phyloP scores from a whole-genome alignment of 257 asterid species.

The Anisodus acutangulus region DNA sequence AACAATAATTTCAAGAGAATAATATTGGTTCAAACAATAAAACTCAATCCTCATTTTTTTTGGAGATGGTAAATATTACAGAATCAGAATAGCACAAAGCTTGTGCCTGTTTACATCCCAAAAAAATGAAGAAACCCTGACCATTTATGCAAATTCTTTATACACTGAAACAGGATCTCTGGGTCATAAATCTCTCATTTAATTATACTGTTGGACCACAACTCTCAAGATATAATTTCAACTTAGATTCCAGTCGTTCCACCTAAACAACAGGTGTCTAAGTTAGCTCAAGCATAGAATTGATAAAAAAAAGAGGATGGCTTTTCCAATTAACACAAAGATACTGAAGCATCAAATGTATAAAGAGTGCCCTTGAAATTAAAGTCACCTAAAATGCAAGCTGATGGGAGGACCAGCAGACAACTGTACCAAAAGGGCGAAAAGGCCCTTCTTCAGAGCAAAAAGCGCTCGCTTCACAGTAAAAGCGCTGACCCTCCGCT shows the following conservation, averaged over 20 bases:
- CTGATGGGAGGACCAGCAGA: not conserved
- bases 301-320: not conserved
- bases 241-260: not conserved
- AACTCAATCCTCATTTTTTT: not conserved
- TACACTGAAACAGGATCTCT: not conserved
- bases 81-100: slow-evolving; percentile 15
- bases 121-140: not conserved
- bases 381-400: not conserved
- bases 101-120: not conserved
- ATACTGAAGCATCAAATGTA: not conserved
- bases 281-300: not conserved
- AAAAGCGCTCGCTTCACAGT: too few relatives aligned
- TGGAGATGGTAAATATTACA: not conserved
- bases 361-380: slow-evolving; percentile 8
- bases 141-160: not conserved
- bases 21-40: not conserved
- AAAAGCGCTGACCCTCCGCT: too few relatives aligned
- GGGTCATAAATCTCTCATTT: not conserved
- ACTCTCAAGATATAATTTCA: too few relatives aligned
- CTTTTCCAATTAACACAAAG: slow-evolving; percentile 10
- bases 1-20: not conserved
- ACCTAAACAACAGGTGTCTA: not conserved
- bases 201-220: too few relatives aligned
- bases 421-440: not conserved
- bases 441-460: too few relatives aligned